A percentile compares a stretch with the other conserved stretches of the same genome.
phyloP scores from a whole-genome alignment of 1,284 basidiomycete genomes.

The Leccinum fuscescens region DNA sequence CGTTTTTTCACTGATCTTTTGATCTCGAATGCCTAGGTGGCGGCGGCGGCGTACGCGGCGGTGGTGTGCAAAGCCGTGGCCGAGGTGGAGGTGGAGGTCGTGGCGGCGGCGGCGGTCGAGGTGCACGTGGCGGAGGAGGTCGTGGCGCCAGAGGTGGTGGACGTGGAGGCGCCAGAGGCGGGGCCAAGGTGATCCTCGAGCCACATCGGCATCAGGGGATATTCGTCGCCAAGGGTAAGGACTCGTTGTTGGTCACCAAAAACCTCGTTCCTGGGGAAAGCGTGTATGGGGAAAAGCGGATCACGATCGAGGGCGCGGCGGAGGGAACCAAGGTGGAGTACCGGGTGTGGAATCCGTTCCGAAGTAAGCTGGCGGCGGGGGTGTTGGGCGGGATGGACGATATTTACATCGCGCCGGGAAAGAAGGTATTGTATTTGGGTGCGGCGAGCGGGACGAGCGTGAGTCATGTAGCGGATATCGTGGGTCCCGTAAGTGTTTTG shows the following conservation, averaged over 20 bases:
- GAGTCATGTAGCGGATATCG: constrained; percentile 97
- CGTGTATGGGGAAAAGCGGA: constrained; percentile 98
- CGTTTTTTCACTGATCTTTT: neutral
- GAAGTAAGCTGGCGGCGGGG: constrained; percentile 95
- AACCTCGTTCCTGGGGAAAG: constrained; percentile 97
- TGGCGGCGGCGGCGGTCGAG: constrained; percentile 32
- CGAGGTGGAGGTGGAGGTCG: constrained; percentile 25
- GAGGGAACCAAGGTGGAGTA: constrained; percentile 94
- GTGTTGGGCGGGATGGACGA: constrained; percentile 94
- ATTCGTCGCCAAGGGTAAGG: constrained; percentile 94
- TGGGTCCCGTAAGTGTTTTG: constrained; percentile 75
- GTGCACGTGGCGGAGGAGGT: constrained; percentile 39
- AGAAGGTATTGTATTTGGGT: constrained; percentile 97
- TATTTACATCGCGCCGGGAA: constrained; percentile 92
- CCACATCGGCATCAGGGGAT: constrained; percentile 94
- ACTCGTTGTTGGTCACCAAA: constrained; percentile 95
- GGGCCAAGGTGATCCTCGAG: constrained; percentile 87
- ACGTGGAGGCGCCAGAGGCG: constrained; percentile 68
- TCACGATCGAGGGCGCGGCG: constrained; percentile 75
- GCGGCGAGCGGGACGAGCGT: constrained; percentile 97
- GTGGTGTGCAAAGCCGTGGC: constrained; percentile 30
- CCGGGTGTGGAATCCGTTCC: constrained; percentile 99
- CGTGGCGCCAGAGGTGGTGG: constrained; percentile 39
- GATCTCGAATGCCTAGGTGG: constrained; percentile 21
- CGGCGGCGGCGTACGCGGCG: constrained; percentile 25